phyloP scores from a whole-genome alignment of 805 yeast genomes.

The Candida taoyuanica region DNA sequence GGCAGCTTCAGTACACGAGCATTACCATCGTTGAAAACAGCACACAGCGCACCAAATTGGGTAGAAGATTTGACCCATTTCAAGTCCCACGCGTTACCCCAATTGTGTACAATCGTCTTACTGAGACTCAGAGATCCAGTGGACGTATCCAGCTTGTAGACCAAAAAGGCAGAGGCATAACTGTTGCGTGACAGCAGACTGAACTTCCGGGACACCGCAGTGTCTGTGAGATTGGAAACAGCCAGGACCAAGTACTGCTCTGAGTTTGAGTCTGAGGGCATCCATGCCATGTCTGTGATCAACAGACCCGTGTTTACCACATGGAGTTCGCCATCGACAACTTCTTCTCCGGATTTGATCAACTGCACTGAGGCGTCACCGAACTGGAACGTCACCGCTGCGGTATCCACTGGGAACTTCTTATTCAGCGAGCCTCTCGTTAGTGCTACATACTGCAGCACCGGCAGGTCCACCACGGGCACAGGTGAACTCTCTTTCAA shows the following conservation, averaged over 20 bases:
- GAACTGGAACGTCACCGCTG: conserved; percentile 18
- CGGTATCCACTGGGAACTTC: conserved; percentile 22
- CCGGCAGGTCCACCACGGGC: conserved; percentile 6
- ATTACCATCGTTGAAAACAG: conserved; percentile 54
- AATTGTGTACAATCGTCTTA: conserved; percentile 32
- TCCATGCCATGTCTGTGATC: conserved; percentile 53
- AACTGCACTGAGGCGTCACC: conserved; percentile 11
- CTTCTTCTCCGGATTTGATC: conserved; percentile 17
- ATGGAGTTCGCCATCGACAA: conserved; percentile 31
- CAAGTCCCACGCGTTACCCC: conserved; percentile 42
- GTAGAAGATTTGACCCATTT: conserved; percentile 37
- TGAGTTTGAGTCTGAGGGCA: conserved; percentile 27
- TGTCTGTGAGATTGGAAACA: conserved; percentile 34
- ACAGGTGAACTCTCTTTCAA: conserved; percentile 18
- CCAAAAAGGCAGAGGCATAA: conserved; percentile 38
- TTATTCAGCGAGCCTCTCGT: conserved; percentile 22
- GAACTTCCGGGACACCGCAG: conserved; percentile 27
- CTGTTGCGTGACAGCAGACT: conserved; percentile 25
- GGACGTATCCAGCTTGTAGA: conserved; percentile 36
- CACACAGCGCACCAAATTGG: conserved; percentile 43
- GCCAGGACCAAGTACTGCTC: conserved; percentile 48
- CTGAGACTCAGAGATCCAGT: conserved; percentile 27
- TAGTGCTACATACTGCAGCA: conserved; percentile 17
- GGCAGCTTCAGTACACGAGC: conserved; percentile 43
- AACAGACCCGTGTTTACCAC: conserved; percentile 48